Evolutionary conservation across 305 asterid species (phyloP).

Genomic region (Salvia sclarea): DNA sequence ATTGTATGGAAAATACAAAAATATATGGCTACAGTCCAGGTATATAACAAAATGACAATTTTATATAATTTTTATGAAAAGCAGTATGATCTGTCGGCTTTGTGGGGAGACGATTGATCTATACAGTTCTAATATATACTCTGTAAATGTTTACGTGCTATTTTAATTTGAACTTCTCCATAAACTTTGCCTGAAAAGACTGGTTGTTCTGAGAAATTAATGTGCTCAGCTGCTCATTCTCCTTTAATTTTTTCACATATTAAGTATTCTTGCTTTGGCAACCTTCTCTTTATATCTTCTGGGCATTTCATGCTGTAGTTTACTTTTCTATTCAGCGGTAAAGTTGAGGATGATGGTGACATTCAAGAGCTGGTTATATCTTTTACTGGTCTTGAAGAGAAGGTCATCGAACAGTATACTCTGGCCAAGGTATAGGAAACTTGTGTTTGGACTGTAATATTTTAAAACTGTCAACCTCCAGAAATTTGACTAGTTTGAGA

Average conservation of each 20-base stretch:
- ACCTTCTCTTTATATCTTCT: slow-evolving; percentile 23
- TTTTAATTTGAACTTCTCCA: neutral
- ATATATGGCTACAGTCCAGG: slow-evolving; percentile 85
- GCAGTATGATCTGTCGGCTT: slow-evolving; percentile 15
- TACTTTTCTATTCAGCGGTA: slow-evolving; percentile 53
- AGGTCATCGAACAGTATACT: slow-evolving; percentile 89
- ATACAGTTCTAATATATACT: neutral
- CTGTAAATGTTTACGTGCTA: slow-evolving; percentile 12
- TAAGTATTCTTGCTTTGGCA: slow-evolving; percentile 19
- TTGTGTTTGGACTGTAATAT: slow-evolving; percentile 30
- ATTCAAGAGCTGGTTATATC: slow-evolving; percentile 77
- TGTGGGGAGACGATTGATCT: slow-evolving; percentile 1
- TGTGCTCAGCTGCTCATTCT: slow-evolving; percentile 1
- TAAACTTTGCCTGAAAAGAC: slow-evolving; percentile 9
- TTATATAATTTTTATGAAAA: slow-evolving; percentile 9
- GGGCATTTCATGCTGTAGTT: slow-evolving; percentile 29
- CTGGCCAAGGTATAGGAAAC: slow-evolving; percentile 73
- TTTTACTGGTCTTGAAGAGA: slow-evolving; percentile 87
- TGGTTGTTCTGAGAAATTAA: slow-evolving; percentile 11
- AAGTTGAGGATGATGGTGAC: slow-evolving; percentile 75
- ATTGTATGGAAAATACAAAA: slow-evolving; percentile 64
- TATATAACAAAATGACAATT: slow-evolving; percentile 32
- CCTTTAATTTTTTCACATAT: slow-evolving; percentile 2
- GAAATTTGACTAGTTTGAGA: too few species aligned
- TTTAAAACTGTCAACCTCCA: too few species aligned